These are phyloP conservation scores for Xylariaceae sp. DNA, from an alignment of 2,329 filamentous ascomycete species.

Conservation along the genomic window DNA sequence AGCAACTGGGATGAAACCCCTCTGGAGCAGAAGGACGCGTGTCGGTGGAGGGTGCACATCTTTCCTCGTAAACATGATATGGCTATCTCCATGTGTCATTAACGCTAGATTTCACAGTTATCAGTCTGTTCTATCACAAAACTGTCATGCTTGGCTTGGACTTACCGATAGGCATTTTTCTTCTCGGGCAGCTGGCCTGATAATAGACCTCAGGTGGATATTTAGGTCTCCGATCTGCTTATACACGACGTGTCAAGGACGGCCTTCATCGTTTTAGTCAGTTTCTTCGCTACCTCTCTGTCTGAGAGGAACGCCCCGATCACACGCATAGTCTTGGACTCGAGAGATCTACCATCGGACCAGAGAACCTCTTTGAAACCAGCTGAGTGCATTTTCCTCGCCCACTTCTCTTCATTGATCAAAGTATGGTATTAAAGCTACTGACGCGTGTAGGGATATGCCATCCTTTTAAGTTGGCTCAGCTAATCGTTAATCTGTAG, in stretches of 20 bases:
- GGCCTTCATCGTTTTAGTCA: not conserved
- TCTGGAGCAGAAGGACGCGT: slow-evolving; percentile 29
- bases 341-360: slow-evolving; percentile 7
- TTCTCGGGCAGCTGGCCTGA: not conserved
- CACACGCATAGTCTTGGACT: slow-evolving; percentile 7
- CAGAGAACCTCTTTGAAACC: slow-evolving; percentile 9
- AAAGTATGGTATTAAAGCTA: slow-evolving; percentile 5
- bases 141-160: not conserved
- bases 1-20: slow-evolving; percentile 43
- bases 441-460: too few relatives aligned
- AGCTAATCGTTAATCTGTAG: too few relatives aligned
- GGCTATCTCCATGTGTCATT: slow-evolving; percentile 44
- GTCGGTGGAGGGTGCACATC: slow-evolving; percentile 37
- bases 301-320: slow-evolving; percentile 6
- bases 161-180: slow-evolving; percentile 8
- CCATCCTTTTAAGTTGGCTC: too few relatives aligned
- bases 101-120: slow-evolving; percentile 28
- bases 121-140: not conserved
- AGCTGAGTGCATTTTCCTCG: slow-evolving; percentile 3
- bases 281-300: not conserved
- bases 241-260: slow-evolving; percentile 10
- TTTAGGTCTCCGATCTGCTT: slow-evolving; percentile 6
- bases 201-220: slow-evolving; percentile 13
- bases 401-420: slow-evolving; percentile 7
- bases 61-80: slow-evolving; percentile 37